A percentile compares a stretch with the other conserved stretches of the same genome.
Conservation (phyloP, 2,329 filamentous ascomycete genomes). For the Zymoseptoria tritici region DNA sequence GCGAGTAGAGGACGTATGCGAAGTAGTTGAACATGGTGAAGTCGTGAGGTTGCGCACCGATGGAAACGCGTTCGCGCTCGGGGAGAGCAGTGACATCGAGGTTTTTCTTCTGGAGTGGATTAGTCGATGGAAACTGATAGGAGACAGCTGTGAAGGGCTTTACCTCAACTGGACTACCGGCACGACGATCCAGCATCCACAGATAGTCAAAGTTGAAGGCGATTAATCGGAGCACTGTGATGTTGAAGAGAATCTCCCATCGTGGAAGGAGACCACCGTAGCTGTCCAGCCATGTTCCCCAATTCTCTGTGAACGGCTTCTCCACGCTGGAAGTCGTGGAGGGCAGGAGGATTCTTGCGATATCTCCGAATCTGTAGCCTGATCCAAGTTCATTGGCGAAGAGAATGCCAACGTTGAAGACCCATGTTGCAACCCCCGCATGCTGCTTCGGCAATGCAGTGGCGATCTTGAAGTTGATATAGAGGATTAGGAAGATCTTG, state of each 20-base stretch:
- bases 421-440: constrained; percentile 73
- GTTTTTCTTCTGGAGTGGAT: constrained; percentile 90
- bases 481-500: constrained; percentile 76
- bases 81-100: constrained; percentile 79
- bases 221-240: constrained; percentile 84
- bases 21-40: constrained; percentile 81
- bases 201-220: constrained; percentile 97
- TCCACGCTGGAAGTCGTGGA: constrained; percentile 34
- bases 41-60: constrained; percentile 62
- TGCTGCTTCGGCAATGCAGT: constrained; percentile 62
- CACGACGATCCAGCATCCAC: constrained; percentile 68
- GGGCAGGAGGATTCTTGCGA: constrained; percentile 49
- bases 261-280: constrained; percentile 76
- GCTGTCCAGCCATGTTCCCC: constrained; percentile 67
- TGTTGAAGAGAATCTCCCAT: constrained; percentile 97
- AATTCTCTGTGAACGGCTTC: constrained; percentile 34
- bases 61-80: constrained; percentile 76
- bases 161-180: constrained; percentile 73
- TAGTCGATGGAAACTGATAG: constrained; percentile 38
- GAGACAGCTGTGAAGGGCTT: constrained; percentile 25
- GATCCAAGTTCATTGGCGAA: constrained; percentile 82
- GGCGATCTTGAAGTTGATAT: constrained; percentile 71
- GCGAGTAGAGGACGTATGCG: constrained; percentile 83
- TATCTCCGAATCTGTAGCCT: constrained; percentile 65
- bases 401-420: constrained; percentile 76